These are phyloP conservation scores for Wickerhamiella azymoides DNA, from an alignment of 805 yeast genomes.

Conservation along the genomic window DNA sequence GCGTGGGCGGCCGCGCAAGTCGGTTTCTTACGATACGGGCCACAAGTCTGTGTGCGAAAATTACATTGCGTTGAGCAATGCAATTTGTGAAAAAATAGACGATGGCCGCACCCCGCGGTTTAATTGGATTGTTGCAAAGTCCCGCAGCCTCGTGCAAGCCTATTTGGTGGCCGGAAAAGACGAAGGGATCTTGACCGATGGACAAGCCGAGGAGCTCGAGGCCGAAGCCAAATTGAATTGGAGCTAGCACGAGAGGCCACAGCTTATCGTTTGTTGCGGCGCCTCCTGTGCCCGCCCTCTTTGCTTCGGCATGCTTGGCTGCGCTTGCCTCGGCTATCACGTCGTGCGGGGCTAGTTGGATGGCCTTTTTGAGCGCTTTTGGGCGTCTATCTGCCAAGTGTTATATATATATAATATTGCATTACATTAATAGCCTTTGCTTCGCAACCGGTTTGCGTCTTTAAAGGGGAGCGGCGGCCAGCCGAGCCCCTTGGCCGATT, in stretches of 20 bases:
- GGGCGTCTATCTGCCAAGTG: no score
- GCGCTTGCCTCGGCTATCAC: no score
- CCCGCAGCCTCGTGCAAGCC: background rate
- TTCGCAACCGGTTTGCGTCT: no score
- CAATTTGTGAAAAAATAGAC: background rate
- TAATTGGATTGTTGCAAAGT: background rate
- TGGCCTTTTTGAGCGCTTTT: no score
- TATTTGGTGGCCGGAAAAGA: background rate
- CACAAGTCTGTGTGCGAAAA: background rate
- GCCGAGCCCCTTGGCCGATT: no score
- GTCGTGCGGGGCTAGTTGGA: no score
- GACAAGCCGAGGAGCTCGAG: background rate
- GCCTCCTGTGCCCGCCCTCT: no score
- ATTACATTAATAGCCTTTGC: no score
- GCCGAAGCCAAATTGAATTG: background rate
- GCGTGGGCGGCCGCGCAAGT: conserved; percentile 7
- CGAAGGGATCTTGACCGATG: background rate
- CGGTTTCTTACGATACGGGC: background rate
- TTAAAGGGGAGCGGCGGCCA: no score
- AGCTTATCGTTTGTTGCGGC: background rate
- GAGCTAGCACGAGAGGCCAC: background rate
- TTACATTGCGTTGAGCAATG: background rate
- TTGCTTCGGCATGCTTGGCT: no score
- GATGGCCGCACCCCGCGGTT: background rate
- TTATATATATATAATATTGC: no score